Evolutionary conservation across 2,329 filamentous ascomycete genomes (phyloP).

Genomic region (Neophaeococcomyces aloes): DNA sequence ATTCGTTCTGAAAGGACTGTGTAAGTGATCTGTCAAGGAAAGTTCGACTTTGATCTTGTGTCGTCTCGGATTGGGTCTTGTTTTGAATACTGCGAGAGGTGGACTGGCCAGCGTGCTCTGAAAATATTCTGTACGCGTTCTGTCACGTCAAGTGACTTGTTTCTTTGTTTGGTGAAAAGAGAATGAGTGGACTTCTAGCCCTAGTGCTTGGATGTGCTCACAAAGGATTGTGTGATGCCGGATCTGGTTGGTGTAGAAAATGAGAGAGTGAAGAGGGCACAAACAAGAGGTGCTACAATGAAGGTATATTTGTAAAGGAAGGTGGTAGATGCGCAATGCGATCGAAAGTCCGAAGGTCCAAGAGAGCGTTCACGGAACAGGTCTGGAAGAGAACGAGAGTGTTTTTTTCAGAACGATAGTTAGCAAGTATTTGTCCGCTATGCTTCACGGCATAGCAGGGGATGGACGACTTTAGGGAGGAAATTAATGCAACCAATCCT

Average conservation of each 20-base stretch:
- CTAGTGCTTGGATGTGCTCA: not conserved
- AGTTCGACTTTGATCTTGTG: slow-evolving; percentile 1
- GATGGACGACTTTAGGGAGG: not conserved
- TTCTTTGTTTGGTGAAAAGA: slow-evolving; percentile 8
- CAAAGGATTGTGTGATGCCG: slow-evolving; percentile 4
- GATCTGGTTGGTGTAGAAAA: too few species aligned
- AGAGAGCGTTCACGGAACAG: slow-evolving; percentile 2
- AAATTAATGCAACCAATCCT: not conserved
- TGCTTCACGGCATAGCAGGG: too few species aligned
- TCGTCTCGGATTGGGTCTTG: too few species aligned
- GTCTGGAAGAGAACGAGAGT: slow-evolving; percentile 1
- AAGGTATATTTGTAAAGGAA: slow-evolving; percentile 4
- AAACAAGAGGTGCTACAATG: not conserved
- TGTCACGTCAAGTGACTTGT: slow-evolving; percentile 5
- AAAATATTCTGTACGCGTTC: not conserved
- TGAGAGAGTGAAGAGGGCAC: slow-evolving; percentile 1
- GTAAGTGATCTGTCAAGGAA: not conserved
- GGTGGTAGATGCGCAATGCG: not conserved
- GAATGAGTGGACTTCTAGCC: slow-evolving; percentile 1
- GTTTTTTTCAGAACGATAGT: slow-evolving; percentile 6
- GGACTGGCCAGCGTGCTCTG: slow-evolving; percentile 6
- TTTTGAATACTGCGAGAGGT: too few species aligned
- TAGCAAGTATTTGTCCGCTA: not conserved
- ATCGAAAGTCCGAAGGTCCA: not conserved
- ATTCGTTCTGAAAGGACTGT: slow-evolving; percentile 2